Conservation (phyloP, 805 yeast genomes). For the Pichia scutulata region DNA sequence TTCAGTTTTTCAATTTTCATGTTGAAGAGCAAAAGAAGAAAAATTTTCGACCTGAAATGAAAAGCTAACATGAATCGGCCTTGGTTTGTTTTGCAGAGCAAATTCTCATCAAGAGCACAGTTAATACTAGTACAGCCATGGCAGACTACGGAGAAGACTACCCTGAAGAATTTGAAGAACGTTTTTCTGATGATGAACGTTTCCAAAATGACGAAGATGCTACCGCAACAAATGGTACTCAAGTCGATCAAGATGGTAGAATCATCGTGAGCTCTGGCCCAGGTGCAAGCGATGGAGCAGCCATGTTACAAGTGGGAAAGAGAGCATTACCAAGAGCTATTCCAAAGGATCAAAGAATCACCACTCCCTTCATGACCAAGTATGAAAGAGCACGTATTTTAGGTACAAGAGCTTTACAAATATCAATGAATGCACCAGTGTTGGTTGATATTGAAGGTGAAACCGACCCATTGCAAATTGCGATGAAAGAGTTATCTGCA, state of each 20-base stretch:
- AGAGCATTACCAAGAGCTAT: slow-evolving; percentile 52
- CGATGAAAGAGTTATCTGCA: slow-evolving; percentile 93
- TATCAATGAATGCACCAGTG: slow-evolving; percentile 97
- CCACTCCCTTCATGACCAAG: slow-evolving; percentile 98
- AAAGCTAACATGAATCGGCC: not conserved
- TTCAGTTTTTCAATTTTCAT: not conserved
- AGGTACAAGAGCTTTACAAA: slow-evolving; percentile 96
- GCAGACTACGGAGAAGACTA: slow-evolving; percentile 59
- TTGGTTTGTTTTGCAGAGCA: not conserved
- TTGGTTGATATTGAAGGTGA: slow-evolving; percentile 98
- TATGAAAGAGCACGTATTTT: slow-evolving; percentile 96
- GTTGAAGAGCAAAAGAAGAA: not conserved
- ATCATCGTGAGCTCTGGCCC: slow-evolving; percentile 40
- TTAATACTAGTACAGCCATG: slow-evolving; percentile 26
- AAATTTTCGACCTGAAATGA: not conserved
- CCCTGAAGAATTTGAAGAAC: slow-evolving; percentile 16
- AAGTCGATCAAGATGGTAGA: slow-evolving; percentile 49
- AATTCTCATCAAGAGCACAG: not conserved
- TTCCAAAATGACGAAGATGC: slow-evolving; percentile 25
- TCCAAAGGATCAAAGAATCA: slow-evolving; percentile 78
- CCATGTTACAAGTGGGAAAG: slow-evolving; percentile 32
- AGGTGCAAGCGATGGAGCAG: slow-evolving; percentile 23
- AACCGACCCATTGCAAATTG: slow-evolving; percentile 96
- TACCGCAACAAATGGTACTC: slow-evolving; percentile 23
- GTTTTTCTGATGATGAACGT: slow-evolving; percentile 35